Evolutionary conservation across 2,329 filamentous ascomycete species (phyloP).

Genomic region (Pseudogymnoascus sp.): DNA sequence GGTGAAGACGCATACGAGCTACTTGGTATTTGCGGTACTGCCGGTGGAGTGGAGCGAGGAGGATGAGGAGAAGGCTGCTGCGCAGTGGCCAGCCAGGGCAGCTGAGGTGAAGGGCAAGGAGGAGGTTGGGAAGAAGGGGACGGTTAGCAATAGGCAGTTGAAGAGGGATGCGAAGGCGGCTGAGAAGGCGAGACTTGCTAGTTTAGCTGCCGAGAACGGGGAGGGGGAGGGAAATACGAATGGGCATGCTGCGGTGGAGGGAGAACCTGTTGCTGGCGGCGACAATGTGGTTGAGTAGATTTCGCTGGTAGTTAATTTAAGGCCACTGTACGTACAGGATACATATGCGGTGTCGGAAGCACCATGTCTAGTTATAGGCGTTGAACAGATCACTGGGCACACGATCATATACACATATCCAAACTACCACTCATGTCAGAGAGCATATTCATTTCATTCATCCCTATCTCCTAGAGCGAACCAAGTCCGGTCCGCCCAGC

Average conservation of each 20-base stretch:
- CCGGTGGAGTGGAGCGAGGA: constrained; percentile 80
- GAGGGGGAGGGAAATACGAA: background rate
- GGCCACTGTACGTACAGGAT: no score
- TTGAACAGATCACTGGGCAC: background rate
- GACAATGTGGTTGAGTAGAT: background rate
- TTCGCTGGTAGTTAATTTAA: background rate
- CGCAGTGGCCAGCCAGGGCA: constrained; percentile 48
- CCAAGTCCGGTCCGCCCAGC: background rate
- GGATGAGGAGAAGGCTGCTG: constrained; percentile 64
- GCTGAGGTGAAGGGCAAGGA: constrained; percentile 35
- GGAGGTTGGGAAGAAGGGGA: constrained; percentile 38
- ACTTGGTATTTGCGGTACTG: constrained; percentile 84
- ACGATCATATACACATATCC: background rate
- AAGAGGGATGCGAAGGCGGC: constrained; percentile 3
- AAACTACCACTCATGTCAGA: background rate
- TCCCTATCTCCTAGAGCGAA: background rate
- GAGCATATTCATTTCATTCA: background rate
- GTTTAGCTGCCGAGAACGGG: background rate
- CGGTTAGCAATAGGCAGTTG: constrained; percentile 6
- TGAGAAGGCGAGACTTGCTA: background rate
- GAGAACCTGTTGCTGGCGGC: background rate
- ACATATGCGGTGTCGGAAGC: background rate
- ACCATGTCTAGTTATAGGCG: background rate
- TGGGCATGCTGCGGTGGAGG: background rate
- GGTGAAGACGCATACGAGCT: constrained; percentile 94